Evolutionary conservation across 2,329 filamentous ascomycete genomes (phyloP), one percentile per base, ranked within the genome.

Genomic region (Paraphoma sp.): DNA sequence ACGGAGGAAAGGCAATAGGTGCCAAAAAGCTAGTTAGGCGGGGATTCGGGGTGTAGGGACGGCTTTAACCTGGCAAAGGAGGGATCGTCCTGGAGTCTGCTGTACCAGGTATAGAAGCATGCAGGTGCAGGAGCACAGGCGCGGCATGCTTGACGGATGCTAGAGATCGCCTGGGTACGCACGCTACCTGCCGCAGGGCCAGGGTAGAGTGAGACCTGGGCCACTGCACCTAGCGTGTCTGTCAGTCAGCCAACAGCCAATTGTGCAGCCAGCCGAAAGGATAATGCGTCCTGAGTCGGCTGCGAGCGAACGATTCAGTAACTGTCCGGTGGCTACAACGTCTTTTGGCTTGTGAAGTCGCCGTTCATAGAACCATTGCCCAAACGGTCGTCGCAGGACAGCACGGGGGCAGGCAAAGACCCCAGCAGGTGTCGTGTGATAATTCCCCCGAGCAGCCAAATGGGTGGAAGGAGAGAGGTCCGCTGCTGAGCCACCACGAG

Each of bases 61-160:
- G 54, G 53, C 50, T 55, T 61, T 56, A 52, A 50, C 33, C 33
- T 54, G 51, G 55, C 51, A 60, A 58, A 30, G 63, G 56, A 57
- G 52, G 49, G 57, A 68, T 63, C 56, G 55, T 45, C 66, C 40
- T 52, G 47, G 28, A 31, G 48, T 54, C 51, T 67, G 45, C 58
- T 62, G 41, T 54, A 62, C 49, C 50, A 43, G 56, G 49, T 45
- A 54, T 62, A 57, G 59, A 51, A 54, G 58, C 28, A 63, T 63
- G 58, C 59, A 59, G 58, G 55, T 53, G 55, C 50, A 56, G 54
- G 49, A 40, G 51, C 51, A n/a, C n/a, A n/a, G 23, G 23, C 23
- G 23, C 23, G 55, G 59, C 57, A 63, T 63, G 57, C 28, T 59
- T 41, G 52, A 50, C 55, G 53, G 60, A 49, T 63, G 59, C 56